phyloP scores from a whole-genome alignment of 2,329 filamentous ascomycete species.

The Verticillium nonalfalfae region DNA sequence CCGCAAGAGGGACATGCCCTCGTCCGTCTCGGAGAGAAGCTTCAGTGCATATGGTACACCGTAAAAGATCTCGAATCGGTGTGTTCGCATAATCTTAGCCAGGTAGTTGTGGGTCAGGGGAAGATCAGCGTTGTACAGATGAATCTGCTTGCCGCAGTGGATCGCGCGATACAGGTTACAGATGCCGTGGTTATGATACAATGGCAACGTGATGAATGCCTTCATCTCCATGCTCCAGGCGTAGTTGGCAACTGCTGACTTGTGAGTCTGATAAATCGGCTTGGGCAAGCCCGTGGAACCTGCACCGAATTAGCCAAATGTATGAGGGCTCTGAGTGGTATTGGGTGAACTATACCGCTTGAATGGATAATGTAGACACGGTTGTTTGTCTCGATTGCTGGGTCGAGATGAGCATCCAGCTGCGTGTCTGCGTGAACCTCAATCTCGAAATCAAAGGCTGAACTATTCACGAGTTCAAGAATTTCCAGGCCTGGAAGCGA shows the following conservation, averaged over 20 bases:
- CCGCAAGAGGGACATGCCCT: conserved; percentile 41
- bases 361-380: conserved; percentile 26
- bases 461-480: conserved; percentile 17
- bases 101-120: conserved; percentile 47
- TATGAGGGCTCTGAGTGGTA: too few relatives aligned
- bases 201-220: conserved; percentile 47
- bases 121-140: conserved; percentile 46
- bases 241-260: conserved; percentile 41
- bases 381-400: conserved; percentile 15
- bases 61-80: conserved; percentile 48
- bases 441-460: conserved; percentile 21
- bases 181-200: conserved; percentile 55
- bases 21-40: conserved; percentile 50
- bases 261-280: conserved; percentile 53
- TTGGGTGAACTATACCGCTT: conserved; percentile 14
- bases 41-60: conserved; percentile 60
- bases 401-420: conserved; percentile 22
- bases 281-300: conserved; percentile 59
- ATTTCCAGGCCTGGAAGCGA: conserved; percentile 12
- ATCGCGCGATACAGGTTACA: conserved; percentile 48
- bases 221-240: conserved; percentile 29
- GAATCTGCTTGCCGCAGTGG: conserved; percentile 39
- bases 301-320: conserved; percentile 18
- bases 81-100: conserved; percentile 31
- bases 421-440: conserved; percentile 21